Evolutionary conservation across 352 stramenopile genomes (phyloP).

Genomic region (Albugo laibachii): DNA sequence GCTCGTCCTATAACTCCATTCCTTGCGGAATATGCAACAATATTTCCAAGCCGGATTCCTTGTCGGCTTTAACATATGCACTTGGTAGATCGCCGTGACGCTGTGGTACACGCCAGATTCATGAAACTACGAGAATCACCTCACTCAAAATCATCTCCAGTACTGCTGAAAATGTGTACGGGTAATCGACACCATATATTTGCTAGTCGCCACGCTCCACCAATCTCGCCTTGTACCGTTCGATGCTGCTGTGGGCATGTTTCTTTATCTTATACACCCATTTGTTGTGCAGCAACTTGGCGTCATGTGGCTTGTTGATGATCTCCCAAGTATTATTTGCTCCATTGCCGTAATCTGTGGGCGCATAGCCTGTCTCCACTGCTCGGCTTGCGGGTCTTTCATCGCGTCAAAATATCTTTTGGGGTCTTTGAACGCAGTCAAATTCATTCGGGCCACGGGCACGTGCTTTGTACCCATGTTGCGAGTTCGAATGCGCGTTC

Average conservation of each 20-base stretch:
- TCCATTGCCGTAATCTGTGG: neutral
- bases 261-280: conserved; percentile 7
- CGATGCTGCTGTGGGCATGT: neutral
- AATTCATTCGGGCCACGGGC: neutral
- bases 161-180: conserved; percentile 1
- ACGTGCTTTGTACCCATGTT: no score
- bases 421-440: neutral
- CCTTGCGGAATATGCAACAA: conserved; percentile 1
- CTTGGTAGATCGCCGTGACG: conserved; percentile 1
- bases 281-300: neutral
- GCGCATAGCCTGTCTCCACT: neutral
- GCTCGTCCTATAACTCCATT: no score
- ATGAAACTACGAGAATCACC: neutral
- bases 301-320: neutral
- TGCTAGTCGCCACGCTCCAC: conserved; percentile 3
- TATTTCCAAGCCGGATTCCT: conserved; percentile 1
- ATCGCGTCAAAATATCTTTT: neutral
- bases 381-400: neutral
- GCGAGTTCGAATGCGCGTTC: no score
- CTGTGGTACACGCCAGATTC: neutral
- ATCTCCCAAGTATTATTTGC: conserved; percentile 3
- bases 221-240: conserved; percentile 6
- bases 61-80: conserved; percentile 2
- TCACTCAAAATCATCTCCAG: neutral
- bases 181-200: conserved; percentile 1